These are phyloP conservation scores for Pholiota adiposa DNA, from an alignment of 1,284 basidiomycete genomes.

Conservation along the genomic window DNA sequence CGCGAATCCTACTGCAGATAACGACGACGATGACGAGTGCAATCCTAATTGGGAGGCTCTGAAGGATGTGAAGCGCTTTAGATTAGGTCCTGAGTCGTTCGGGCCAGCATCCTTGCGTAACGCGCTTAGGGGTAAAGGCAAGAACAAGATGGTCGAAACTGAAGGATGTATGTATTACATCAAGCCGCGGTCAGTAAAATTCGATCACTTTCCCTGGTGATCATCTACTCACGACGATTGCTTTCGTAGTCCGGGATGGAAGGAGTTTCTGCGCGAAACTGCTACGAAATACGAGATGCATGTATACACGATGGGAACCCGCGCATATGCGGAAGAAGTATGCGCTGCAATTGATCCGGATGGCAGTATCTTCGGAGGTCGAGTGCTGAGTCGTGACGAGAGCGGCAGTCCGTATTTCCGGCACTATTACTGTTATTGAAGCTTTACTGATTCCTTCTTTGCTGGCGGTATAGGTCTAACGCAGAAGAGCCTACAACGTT, in stretches of 20 bases:
- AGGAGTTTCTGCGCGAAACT: constrained; percentile 75
- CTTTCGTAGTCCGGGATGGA: constrained; percentile 78
- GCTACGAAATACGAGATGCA: constrained; percentile 95
- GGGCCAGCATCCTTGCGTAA: constrained; percentile 44
- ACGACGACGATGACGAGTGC: constrained; percentile 57
- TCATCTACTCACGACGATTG: constrained; percentile 8
- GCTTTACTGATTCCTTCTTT: constrained; percentile 2
- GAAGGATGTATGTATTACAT: constrained; percentile 96
- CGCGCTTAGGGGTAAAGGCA: constrained; percentile 49
- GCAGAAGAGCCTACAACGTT: constrained; percentile 87
- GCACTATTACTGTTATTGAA: constrained; percentile 1
- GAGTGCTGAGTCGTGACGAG: constrained; percentile 93
- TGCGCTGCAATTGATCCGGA: constrained; percentile 94
- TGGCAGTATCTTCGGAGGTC: constrained; percentile 82
- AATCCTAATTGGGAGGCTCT: constrained; percentile 92
- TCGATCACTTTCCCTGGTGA: constrained; percentile 19
- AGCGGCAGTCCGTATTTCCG: constrained; percentile 76
- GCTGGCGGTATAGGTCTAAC: constrained; percentile 64
- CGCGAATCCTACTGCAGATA: constrained; percentile 34
- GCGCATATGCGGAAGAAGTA: constrained; percentile 95
- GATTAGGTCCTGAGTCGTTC: constrained; percentile 81
- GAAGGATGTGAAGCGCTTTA: constrained; percentile 88
- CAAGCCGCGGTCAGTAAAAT: constrained; percentile 79
- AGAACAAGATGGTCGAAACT: constrained; percentile 64
- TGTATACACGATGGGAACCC: constrained; percentile 99